Percentiles rank a stretch among this genome's conserved stretches.
These are phyloP conservation scores for Ogataea naganishii DNA, from an alignment of 805 yeast genomes.

Conservation along the genomic window DNA sequence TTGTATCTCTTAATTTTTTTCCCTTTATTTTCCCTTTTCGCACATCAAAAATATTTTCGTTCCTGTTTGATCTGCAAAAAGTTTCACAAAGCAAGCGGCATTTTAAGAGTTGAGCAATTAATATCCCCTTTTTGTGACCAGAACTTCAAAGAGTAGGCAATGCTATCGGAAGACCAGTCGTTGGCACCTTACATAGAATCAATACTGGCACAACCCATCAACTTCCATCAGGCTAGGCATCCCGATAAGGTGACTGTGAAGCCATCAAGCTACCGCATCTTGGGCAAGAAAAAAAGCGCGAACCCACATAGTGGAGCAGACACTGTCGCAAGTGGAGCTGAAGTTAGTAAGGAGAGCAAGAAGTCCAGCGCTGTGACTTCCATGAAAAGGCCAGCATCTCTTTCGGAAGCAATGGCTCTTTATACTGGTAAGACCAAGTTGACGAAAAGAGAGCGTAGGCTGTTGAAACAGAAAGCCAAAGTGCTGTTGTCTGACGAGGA, in stretches of 20 bases:
- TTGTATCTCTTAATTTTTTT: too few relatives aligned
- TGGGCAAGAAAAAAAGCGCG: constrained; percentile 15
- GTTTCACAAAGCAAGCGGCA: too few relatives aligned
- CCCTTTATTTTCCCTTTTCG: too few relatives aligned
- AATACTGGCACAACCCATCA: constrained; percentile 50
- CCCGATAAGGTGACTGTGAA: constrained; percentile 38
- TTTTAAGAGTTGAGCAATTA: too few relatives aligned
- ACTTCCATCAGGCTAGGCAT: constrained; percentile 52
- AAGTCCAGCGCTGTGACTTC: constrained; percentile 5
- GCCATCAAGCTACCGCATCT: constrained; percentile 40
- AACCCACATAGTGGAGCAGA: background rate
- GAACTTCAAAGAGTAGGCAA: too few relatives aligned
- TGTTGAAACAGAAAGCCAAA: constrained; percentile 14
- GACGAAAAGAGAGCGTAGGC: constrained; percentile 34
- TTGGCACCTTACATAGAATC: constrained; percentile 53
- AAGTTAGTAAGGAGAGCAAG: background rate
- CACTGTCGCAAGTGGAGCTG: constrained; percentile 1
- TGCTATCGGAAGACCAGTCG: too few relatives aligned
- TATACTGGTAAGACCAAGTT: constrained; percentile 47
- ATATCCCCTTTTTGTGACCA: too few relatives aligned
- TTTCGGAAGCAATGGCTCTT: constrained; percentile 53
- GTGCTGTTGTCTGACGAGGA: constrained; percentile 13
- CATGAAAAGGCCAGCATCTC: constrained; percentile 31
- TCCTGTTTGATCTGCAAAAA: too few relatives aligned
- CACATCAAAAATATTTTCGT: too few relatives aligned